These are phyloP conservation scores for Populus alba DNA, from an alignment of 345 rosid genomes.

Conservation along the genomic window DNA sequence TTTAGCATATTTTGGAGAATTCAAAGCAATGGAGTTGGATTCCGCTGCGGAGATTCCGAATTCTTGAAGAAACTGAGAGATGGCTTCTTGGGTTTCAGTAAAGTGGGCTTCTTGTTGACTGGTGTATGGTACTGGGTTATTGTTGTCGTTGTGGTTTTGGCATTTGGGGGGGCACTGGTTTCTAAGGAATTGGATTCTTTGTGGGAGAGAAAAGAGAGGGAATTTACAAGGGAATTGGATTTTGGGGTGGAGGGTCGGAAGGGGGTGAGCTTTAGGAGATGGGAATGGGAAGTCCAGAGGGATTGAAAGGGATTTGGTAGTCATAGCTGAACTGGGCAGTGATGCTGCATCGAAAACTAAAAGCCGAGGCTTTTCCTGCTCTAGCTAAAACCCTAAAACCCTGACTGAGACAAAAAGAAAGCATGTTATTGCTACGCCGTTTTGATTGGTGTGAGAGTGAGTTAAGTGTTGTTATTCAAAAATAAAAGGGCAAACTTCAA, in stretches of 20 bases:
- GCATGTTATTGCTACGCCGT: no score
- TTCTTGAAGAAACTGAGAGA: slow-evolving; percentile 48
- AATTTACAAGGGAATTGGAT: slow-evolving; percentile 8
- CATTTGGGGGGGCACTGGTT: slow-evolving; percentile 6
- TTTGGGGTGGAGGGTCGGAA: background rate
- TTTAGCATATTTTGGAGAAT: slow-evolving; percentile 49
- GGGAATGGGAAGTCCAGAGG: slow-evolving; percentile 17
- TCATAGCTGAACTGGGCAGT: slow-evolving; percentile 1
- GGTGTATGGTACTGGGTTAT: slow-evolving; percentile 4
- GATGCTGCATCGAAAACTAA: background rate
- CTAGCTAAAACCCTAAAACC: background rate
- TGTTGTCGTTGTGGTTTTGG: slow-evolving; percentile 15
- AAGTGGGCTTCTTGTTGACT: slow-evolving; percentile 15
- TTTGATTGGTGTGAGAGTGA: no score
- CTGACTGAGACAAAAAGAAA: background rate
- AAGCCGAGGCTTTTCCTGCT: slow-evolving; percentile 1
- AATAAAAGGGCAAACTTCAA: no score
- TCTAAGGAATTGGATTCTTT: slow-evolving; percentile 3
- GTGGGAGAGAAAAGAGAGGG: slow-evolving; percentile 1
- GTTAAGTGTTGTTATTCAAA: no score
- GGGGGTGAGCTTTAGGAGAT: slow-evolving; percentile 1
- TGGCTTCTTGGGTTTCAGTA: slow-evolving; percentile 46
- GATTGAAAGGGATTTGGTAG: slow-evolving; percentile 23
- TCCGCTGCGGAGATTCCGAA: slow-evolving; percentile 52
- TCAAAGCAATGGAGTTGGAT: slow-evolving; percentile 42